These are phyloP conservation scores for Schwanniomyces yamadae DNA, from an alignment of 805 yeast species.

Conservation along the genomic window DNA sequence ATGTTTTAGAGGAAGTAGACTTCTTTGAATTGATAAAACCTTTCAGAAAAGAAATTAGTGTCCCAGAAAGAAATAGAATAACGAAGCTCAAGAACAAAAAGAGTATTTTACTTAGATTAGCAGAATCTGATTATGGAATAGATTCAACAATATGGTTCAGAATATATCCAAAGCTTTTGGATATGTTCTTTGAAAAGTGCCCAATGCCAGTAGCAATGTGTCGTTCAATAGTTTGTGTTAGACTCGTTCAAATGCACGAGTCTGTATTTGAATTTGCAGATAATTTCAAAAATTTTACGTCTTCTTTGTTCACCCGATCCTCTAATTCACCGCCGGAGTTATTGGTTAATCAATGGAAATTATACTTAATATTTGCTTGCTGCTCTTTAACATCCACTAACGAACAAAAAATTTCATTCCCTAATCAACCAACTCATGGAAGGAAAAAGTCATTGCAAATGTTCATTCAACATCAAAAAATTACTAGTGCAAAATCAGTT, in stretches of 20 bases:
- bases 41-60: constrained; percentile 52
- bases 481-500: constrained; percentile 87
- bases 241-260: constrained; percentile 84
- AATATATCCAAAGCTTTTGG: constrained; percentile 73
- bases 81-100: constrained; percentile 61
- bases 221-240: constrained; percentile 83
- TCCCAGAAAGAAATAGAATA: constrained; percentile 76
- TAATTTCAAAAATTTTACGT: constrained; percentile 34
- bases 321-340: constrained; percentile 57
- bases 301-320: constrained; percentile 34
- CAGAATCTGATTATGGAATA: constrained; percentile 90
- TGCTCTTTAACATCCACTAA: constrained; percentile 86
- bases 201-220: constrained; percentile 94
- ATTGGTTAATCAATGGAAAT: constrained; percentile 82
- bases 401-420: constrained; percentile 69
- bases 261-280: constrained; percentile 57
- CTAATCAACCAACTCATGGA: constrained; percentile 56
- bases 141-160: constrained; percentile 97
- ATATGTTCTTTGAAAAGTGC: constrained; percentile 70
- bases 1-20: constrained; percentile 70
- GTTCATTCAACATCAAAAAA: constrained; percentile 84
- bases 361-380: constrained; percentile 87
- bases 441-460: constrained; percentile 77
- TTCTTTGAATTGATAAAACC: constrained; percentile 56
- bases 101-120: constrained; percentile 70